Conservation (phyloP, 192 early-diverging fungal species). For the Coemansia sp. region DNA sequence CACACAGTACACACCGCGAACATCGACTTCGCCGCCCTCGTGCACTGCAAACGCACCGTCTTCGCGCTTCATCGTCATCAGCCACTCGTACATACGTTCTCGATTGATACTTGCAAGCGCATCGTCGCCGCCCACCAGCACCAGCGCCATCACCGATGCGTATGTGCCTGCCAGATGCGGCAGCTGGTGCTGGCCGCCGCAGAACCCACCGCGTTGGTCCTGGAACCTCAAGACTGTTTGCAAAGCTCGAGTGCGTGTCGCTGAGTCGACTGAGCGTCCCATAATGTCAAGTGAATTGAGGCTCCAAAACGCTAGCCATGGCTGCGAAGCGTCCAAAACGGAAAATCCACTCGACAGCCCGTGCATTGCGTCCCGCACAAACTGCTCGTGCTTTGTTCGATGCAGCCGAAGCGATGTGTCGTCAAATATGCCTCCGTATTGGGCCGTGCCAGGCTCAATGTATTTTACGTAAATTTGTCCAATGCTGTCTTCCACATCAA, state of each 20-base stretch:
- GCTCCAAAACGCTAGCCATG: conserved; percentile 93
- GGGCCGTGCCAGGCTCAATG: conserved; percentile 18
- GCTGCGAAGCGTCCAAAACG: conserved; percentile 78
- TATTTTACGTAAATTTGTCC: conserved; percentile 20
- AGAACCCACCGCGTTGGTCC: conserved; percentile 70
- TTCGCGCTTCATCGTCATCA: conserved; percentile 75
- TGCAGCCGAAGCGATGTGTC: conserved; percentile 46
- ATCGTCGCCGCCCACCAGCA: conserved; percentile 65
- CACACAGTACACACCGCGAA: conserved; percentile 86
- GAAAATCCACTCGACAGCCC: conserved; percentile 57
- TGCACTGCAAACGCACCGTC: conserved; percentile 92
- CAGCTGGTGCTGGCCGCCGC: conserved; percentile 79
- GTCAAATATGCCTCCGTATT: conserved; percentile 28
- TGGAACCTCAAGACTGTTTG: conserved; percentile 66
- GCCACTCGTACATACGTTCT: conserved; percentile 64
- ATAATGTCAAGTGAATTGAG: conserved; percentile 80
- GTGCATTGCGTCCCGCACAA: conserved; percentile 53
- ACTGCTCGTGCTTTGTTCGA: conserved; percentile 58
- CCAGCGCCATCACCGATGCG: conserved; percentile 80
- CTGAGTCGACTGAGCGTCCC: conserved; percentile 53
- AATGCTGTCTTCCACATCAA: conserved; percentile 45
- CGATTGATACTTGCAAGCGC: conserved; percentile 60
- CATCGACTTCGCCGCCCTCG: conserved; percentile 89
- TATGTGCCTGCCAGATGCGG: conserved; percentile 88
- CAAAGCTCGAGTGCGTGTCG: conserved; percentile 46